Conservation (phyloP, 139 green algal species). For the Chlorella vulgaris region DNA sequence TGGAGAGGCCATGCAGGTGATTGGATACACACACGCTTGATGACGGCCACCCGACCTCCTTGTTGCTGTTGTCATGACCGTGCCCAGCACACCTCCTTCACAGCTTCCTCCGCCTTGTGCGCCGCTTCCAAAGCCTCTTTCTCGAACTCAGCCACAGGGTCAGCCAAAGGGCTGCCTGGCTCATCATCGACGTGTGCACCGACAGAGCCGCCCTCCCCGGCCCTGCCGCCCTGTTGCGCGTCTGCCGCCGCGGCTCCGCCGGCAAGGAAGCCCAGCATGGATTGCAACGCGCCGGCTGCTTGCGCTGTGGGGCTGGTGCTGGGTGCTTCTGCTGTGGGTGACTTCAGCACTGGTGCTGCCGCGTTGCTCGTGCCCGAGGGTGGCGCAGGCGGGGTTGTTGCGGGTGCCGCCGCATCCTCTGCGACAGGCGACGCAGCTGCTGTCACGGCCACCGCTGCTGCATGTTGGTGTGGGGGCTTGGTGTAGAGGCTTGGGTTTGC, state of each 20-base stretch:
- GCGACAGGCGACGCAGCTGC: no score
- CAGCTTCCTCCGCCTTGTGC: not conserved
- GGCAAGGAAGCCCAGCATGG: not conserved
- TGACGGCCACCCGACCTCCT: no score
- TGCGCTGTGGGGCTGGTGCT: not conserved
- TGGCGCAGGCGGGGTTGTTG: not conserved
- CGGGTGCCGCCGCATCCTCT: not conserved
- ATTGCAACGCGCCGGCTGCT: not conserved
- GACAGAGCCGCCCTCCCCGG: not conserved
- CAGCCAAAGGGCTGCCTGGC: not conserved
- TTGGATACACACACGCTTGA: no score
- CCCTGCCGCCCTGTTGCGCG: not conserved
- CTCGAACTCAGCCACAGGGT: conserved; percentile 5
- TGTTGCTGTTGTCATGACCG: no score
- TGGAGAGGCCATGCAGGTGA: no score
- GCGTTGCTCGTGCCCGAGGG: no score
- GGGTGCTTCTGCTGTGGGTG: not conserved
- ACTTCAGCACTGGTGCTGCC: not conserved
- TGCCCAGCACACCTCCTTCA: conserved; percentile 16
- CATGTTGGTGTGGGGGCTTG: no score
- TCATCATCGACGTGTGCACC: not conserved
- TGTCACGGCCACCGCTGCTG: no score
- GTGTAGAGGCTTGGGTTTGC: not conserved
- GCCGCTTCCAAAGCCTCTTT: not conserved
- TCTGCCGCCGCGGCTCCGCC: not conserved